phyloP scores from a whole-genome alignment of 495 filamentous ascomycete genomes.

The Lichina pygmaea region DNA sequence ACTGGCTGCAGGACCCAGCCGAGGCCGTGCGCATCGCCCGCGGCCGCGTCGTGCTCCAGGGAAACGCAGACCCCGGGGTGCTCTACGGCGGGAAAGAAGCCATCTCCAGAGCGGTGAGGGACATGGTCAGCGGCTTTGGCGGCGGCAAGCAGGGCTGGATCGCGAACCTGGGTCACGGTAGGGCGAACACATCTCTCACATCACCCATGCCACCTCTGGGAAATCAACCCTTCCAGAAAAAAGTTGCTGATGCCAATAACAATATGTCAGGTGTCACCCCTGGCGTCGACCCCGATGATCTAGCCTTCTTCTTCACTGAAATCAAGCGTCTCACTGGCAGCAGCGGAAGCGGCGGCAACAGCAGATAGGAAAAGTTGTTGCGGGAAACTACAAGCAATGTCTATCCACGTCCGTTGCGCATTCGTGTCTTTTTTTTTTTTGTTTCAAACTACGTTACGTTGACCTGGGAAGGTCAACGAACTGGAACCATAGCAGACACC shows the following conservation, averaged over 20 bases:
- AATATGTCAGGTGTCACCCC: conserved; percentile 51
- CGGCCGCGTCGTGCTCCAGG: conserved; percentile 58
- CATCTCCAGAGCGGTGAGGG: conserved; percentile 53
- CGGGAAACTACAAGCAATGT: no score
- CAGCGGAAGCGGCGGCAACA: not conserved
- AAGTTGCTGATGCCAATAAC: not conserved
- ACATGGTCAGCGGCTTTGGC: conserved; percentile 69
- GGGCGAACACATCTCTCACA: conserved; percentile 5
- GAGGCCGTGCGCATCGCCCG: conserved; percentile 55
- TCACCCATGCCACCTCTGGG: not conserved
- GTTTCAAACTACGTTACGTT: no score
- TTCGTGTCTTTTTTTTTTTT: no score
- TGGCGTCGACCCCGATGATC: conserved; percentile 70
- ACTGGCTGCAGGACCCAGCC: conserved; percentile 81
- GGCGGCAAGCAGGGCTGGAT: conserved; percentile 76
- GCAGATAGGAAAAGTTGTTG: no score
- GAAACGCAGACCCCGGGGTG: conserved; percentile 84
- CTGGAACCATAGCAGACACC: no score
- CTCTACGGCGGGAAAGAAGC: conserved; percentile 61
- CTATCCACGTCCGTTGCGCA: no score
- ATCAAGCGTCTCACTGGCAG: conserved; percentile 35
- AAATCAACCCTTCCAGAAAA: not conserved
- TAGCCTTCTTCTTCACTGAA: conserved; percentile 84
- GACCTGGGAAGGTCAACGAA: no score
- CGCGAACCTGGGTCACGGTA: conserved; percentile 73